Evolutionary conservation across 768 basidiomycete species (phyloP).

Genomic region (Rhodotorula toruloides): DNA sequence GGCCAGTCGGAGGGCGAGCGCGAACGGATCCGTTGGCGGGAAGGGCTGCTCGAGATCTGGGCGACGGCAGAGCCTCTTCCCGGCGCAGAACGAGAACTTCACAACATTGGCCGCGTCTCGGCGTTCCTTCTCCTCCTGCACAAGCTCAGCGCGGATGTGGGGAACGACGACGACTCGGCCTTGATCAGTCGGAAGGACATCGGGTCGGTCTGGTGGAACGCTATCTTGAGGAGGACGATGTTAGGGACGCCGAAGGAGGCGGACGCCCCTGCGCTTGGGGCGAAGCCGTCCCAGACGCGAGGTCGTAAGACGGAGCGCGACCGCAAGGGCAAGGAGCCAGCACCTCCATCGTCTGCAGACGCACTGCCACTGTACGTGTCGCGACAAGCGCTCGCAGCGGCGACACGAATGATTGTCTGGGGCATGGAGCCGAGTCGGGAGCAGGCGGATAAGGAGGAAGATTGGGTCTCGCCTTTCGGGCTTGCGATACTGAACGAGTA

Average conservation of each 20-base stretch:
- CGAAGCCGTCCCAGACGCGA: background rate
- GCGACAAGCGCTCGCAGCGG: conserved; percentile 13
- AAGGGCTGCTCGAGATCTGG: conserved; percentile 32
- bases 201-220: conserved; percentile 31
- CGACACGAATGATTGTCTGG: conserved; percentile 33
- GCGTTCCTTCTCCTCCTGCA: conserved; percentile 30
- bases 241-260: conserved; percentile 31
- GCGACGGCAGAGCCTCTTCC: conserved; percentile 22
- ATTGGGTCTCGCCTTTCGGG: conserved; percentile 23
- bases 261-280: background rate
- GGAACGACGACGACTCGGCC: conserved; percentile 36
- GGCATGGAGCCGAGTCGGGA: conserved; percentile 21
- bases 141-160: conserved; percentile 25
- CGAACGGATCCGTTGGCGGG: conserved; percentile 29
- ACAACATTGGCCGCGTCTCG: conserved; percentile 21
- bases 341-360: too few species aligned
- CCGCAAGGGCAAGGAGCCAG: conserved; percentile 21
- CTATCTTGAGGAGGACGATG: conserved; percentile 24
- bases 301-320: conserved; percentile 17
- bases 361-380: conserved; percentile 32
- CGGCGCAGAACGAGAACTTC: conserved; percentile 29
- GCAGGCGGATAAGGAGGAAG: background rate
- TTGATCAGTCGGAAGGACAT: conserved; percentile 24
- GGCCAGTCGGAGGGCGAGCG: conserved; percentile 20
- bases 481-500: conserved; percentile 25